phyloP scores from a whole-genome alignment of 306 rosid genomes.

The Hippophae gyantsensis region DNA sequence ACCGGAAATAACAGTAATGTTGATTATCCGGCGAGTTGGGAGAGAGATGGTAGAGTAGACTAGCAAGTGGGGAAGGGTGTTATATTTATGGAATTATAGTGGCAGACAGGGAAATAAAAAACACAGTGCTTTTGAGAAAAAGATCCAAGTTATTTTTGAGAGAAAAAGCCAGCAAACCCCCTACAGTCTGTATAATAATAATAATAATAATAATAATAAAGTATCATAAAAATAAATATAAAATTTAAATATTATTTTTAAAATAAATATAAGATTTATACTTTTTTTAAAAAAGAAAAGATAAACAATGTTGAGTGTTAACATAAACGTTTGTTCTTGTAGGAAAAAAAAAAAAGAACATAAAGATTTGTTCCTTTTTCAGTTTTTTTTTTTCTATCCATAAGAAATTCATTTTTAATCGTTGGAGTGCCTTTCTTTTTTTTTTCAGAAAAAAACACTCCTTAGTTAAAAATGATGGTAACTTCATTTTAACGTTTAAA shows the following conservation, averaged over 20 bases:
- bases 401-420: too few relatives aligned
- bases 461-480: too few relatives aligned
- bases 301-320: neutral
- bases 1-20: neutral
- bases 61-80: constrained; percentile 11
- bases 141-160: constrained; percentile 26
- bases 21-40: neutral
- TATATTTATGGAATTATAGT: constrained; percentile 31
- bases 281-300: neutral
- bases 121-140: neutral
- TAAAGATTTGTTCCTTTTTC: neutral
- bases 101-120: constrained; percentile 39
- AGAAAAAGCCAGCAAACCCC: constrained; percentile 14
- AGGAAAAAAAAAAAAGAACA: too few relatives aligned
- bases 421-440: too few relatives aligned
- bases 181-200: too few relatives aligned
- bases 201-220: too few relatives aligned
- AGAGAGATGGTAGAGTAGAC: neutral
- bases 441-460: too few relatives aligned
- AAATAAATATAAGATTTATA: too few relatives aligned
- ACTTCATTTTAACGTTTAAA: too few relatives aligned
- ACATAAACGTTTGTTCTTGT: too few relatives aligned
- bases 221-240: too few relatives aligned
- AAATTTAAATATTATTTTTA: too few relatives aligned
- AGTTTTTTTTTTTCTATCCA: neutral